phyloP scores from a whole-genome alignment of 257 asterid genomes.

The Coffea eugenioides region DNA sequence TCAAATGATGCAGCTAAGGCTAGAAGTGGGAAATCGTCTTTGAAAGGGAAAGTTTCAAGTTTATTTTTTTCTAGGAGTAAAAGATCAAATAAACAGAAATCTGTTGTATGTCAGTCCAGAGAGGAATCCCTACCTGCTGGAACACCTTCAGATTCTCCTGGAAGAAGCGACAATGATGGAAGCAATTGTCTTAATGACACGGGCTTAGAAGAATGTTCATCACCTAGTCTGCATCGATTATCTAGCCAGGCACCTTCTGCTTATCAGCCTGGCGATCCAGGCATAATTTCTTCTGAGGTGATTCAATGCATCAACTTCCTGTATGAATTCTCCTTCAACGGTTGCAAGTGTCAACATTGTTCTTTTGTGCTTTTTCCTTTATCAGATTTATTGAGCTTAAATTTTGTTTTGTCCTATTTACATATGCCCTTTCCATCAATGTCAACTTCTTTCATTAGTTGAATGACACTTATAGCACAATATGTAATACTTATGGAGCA shows the following conservation, averaged over 20 bases:
- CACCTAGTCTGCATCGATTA: conserved; percentile 31
- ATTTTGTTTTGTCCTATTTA: neutral
- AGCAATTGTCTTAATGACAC: conserved; percentile 23
- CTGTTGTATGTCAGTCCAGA: conserved; percentile 35
- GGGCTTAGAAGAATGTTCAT: conserved; percentile 21
- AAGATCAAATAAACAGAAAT: conserved; percentile 50
- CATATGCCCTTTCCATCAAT: neutral
- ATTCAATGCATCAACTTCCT: conserved; percentile 2
- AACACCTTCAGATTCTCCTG: conserved; percentile 25
- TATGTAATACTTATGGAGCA: neutral
- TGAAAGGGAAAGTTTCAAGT: conserved; percentile 78
- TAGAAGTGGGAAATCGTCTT: conserved; percentile 58
- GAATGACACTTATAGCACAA: neutral
- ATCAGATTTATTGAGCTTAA: neutral
- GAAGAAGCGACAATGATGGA: conserved; percentile 23
- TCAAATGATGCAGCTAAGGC: conserved; percentile 46
- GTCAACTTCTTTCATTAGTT: neutral
- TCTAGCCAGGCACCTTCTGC: conserved; percentile 35
- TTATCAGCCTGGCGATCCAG: conserved; percentile 28
- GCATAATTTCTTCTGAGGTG: conserved; percentile 55
- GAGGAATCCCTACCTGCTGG: conserved; percentile 26
- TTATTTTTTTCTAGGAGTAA: conserved; percentile 76
- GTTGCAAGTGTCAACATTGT: neutral
- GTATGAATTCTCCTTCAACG: neutral
- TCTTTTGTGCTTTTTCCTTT: conserved; percentile 1